Conservation (phyloP, 768 basidiomycete species). For the Mycena vulgaris region DNA sequence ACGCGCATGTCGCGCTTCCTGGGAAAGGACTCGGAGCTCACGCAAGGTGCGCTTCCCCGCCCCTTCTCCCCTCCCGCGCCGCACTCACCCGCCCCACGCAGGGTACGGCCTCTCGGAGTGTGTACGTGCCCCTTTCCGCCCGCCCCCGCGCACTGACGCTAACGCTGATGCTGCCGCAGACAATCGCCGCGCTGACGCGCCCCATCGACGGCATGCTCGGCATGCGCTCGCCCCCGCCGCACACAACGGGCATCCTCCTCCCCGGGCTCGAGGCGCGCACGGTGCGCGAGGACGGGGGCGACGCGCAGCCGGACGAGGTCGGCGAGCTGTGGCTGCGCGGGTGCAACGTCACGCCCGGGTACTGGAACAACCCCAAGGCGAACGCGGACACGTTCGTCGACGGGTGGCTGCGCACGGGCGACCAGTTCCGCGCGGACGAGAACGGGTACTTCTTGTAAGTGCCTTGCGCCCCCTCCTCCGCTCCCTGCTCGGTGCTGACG, state of each 20-base stretch:
- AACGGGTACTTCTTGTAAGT: conserved; percentile 77
- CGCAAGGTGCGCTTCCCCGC: conserved; percentile 60
- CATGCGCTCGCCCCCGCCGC: conserved; percentile 20
- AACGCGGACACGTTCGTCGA: conserved; percentile 76
- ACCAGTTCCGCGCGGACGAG: conserved; percentile 73
- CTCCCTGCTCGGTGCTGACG: not conserved
- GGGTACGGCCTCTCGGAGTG: conserved; percentile 83
- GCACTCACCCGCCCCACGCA: conserved; percentile 41
- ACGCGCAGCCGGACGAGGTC: conserved; percentile 68
- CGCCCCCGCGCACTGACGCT: not conserved
- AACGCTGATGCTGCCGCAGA: conserved; percentile 54
- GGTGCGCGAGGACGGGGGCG: conserved; percentile 69
- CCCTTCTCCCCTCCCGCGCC: not conserved
- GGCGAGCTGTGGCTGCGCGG: conserved; percentile 79
- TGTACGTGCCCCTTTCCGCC: conserved; percentile 54
- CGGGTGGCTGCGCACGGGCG: conserved; percentile 86
- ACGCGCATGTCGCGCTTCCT: conserved; percentile 57
- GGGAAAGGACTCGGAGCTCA: conserved; percentile 50
- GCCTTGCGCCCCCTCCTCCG: conserved; percentile 13
- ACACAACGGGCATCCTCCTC: conserved; percentile 67
- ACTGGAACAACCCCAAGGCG: conserved; percentile 80
- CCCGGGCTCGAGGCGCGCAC: conserved; percentile 79
- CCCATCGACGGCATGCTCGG: conserved; percentile 62
- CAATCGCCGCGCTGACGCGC: conserved; percentile 64
- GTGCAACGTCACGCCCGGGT: conserved; percentile 73